Conservation (phyloP, 495 filamentous ascomycete species). For the Apodospora peruviana region DNA sequence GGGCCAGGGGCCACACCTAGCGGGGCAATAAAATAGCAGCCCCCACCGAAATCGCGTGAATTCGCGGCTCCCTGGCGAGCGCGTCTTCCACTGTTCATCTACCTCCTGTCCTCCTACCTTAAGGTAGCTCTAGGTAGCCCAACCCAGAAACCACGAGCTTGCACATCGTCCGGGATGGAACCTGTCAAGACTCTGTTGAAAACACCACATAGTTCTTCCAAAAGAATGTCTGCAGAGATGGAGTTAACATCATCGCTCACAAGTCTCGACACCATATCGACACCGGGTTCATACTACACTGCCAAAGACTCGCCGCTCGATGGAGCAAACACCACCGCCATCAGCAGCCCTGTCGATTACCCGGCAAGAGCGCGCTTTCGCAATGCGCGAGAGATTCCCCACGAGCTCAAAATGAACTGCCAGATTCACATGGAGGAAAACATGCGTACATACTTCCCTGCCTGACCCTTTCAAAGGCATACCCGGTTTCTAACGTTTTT, state of each 20-base stretch:
- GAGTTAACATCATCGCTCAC: slow-evolving; percentile 18
- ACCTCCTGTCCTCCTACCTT: no score
- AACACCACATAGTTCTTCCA: no score
- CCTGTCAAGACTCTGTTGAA: no score
- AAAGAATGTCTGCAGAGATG: no score
- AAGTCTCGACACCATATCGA: slow-evolving; percentile 11
- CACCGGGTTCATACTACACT: slow-evolving; percentile 17
- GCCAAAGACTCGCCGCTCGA: slow-evolving; percentile 10
- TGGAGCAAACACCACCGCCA: slow-evolving; percentile 13
- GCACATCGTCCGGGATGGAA: no score
- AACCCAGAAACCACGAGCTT: no score
- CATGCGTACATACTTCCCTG: slow-evolving; percentile 48
- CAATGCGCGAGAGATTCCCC: slow-evolving; percentile 48
- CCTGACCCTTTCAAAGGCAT: background rate
- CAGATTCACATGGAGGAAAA: slow-evolving; percentile 73
- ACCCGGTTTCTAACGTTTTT: background rate
- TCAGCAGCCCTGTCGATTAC: slow-evolving; percentile 14
- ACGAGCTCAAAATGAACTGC: slow-evolving; percentile 57
- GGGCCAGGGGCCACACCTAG: no score
- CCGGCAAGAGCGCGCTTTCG: slow-evolving; percentile 36
- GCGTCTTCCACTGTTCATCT: no score
- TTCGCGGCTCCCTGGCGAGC: no score
- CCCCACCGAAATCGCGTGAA: no score
- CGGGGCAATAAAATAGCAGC: no score
- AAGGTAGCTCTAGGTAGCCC: no score